phyloP scores from a whole-genome alignment of 1,284 basidiomycete species.

The Ustilago shanxiensis region DNA sequence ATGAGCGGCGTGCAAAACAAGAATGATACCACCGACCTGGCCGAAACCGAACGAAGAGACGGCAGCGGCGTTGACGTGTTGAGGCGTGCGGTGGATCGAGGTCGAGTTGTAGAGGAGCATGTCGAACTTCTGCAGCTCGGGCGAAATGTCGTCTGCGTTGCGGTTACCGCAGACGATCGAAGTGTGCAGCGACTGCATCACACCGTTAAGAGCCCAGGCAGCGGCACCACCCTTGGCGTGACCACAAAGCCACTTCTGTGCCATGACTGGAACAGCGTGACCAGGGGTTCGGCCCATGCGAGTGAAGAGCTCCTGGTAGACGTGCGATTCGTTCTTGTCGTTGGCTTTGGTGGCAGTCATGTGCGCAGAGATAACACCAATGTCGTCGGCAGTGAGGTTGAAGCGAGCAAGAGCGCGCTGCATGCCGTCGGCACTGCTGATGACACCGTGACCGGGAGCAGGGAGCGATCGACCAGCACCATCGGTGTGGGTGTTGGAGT shows the following conservation, averaged over 20 bases:
- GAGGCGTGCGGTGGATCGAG: slow-evolving; percentile 75
- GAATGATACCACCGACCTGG: slow-evolving; percentile 88
- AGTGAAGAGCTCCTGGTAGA: slow-evolving; percentile 94
- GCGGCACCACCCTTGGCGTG: slow-evolving; percentile 75
- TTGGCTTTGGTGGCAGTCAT: slow-evolving; percentile 97
- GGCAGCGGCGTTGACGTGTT: slow-evolving; percentile 63
- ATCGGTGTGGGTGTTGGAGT: slow-evolving; percentile 93
- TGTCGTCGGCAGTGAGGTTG: slow-evolving; percentile 92
- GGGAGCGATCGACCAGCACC: slow-evolving; percentile 95
- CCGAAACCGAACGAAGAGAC: slow-evolving; percentile 98
- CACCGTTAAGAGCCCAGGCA: slow-evolving; percentile 95
- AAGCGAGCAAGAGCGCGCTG: slow-evolving; percentile 95
- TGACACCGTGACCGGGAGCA: slow-evolving; percentile 66
- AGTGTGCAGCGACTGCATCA: slow-evolving; percentile 85
- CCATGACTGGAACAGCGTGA: slow-evolving; percentile 95
- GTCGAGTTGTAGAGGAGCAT: slow-evolving; percentile 97
- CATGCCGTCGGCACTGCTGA: slow-evolving; percentile 75
- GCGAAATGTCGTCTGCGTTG: slow-evolving; percentile 82
- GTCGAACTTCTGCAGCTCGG: slow-evolving; percentile 88
- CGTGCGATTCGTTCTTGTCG: slow-evolving; percentile 97
- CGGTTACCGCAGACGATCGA: slow-evolving; percentile 97
- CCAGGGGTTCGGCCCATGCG: slow-evolving; percentile 88
- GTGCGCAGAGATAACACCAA: slow-evolving; percentile 84
- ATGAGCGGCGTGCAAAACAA: slow-evolving; percentile 91
- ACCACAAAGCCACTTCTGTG: slow-evolving; percentile 84